phyloP scores from a whole-genome alignment of 2,329 filamentous ascomycete species.

The Pestalotiopsis sp. region DNA sequence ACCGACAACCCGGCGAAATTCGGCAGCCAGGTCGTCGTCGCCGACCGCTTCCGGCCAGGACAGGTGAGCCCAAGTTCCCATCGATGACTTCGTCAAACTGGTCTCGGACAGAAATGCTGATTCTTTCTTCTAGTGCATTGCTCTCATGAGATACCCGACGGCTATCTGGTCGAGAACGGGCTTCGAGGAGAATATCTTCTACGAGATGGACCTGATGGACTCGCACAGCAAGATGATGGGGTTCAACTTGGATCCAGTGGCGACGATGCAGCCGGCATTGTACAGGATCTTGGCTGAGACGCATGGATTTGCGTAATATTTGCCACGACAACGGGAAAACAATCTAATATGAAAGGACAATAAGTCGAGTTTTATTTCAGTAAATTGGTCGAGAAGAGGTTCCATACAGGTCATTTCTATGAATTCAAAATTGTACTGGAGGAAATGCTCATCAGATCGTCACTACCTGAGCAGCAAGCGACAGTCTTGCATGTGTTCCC shows the following conservation, averaged over 20 bases:
- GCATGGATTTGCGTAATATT: background rate
- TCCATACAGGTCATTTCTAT: too few species aligned
- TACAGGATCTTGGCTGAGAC: background rate
- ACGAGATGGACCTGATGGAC: slow-evolving; percentile 1
- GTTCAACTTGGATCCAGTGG: slow-evolving; percentile 1
- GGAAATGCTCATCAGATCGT: too few species aligned
- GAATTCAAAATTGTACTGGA: too few species aligned
- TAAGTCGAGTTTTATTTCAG: too few species aligned
- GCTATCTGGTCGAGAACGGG: background rate
- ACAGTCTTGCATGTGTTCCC: too few species aligned
- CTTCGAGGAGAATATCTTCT: slow-evolving; percentile 4
- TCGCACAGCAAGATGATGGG: slow-evolving; percentile 8
- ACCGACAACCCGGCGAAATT: background rate
- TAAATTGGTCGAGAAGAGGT: too few species aligned
- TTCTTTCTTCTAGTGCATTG: background rate
- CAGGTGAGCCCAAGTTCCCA: background rate
- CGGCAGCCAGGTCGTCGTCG: slow-evolving; percentile 4
- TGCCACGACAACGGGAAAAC: background rate
- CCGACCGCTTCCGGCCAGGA: background rate
- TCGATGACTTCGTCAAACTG: background rate
- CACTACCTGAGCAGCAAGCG: too few species aligned
- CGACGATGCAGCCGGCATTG: background rate
- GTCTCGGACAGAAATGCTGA: background rate
- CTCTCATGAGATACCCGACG: slow-evolving; percentile 1
- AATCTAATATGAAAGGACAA: background rate